Evolutionary conservation across 306 rosid species (phyloP), one percentile per base, ranked within the genome.

Genomic region (Cucurbita moschata): DNA sequence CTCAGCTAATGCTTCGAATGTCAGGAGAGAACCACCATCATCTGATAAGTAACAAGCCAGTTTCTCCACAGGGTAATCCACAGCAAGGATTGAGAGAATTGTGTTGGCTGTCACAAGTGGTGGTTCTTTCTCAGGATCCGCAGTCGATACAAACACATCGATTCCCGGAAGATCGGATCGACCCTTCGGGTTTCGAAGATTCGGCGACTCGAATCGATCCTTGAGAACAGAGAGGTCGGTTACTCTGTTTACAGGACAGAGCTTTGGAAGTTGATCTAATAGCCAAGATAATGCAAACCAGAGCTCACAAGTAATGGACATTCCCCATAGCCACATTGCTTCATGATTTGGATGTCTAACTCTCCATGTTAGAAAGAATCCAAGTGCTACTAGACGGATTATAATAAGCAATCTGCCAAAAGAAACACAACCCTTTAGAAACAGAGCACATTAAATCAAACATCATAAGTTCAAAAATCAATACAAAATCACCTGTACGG

Each of bases 211-310:
- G 23, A 91, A 91, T 42, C 89, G 39, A 40, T 91, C 85, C 75
- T 85, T 88, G 21, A 91, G 81, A 46, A 91, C 92, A 57, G 88
- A 79, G 60, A 91, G 88, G 76, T 91, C 97, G 42, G 92, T 87
- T 35, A 83, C 86, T 84, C 97, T 84, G 76, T 85, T 91, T 8
- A 91, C 89, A 0, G 97, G 97, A 57, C 96, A 88, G 68, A 91
- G 90, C 85, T 91, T 91, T 8, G 97, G 97, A 14, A 91, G 90
- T 79, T 88, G 96, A 78, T 91, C 96, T 65, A 91, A 83, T 67
- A 91, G 43, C 97, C 97, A 91, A 2, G 97, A 91, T 73, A 91
- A 72, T 66, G 92, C 96, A 82, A 91, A 91, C 97, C 97, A 91
- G 21, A 85, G 79, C 76, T 91, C 97, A 73, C 97, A 91, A 8